phyloP scores from a whole-genome alignment of 305 asterid genomes.

The Fraxinus latifolia region DNA sequence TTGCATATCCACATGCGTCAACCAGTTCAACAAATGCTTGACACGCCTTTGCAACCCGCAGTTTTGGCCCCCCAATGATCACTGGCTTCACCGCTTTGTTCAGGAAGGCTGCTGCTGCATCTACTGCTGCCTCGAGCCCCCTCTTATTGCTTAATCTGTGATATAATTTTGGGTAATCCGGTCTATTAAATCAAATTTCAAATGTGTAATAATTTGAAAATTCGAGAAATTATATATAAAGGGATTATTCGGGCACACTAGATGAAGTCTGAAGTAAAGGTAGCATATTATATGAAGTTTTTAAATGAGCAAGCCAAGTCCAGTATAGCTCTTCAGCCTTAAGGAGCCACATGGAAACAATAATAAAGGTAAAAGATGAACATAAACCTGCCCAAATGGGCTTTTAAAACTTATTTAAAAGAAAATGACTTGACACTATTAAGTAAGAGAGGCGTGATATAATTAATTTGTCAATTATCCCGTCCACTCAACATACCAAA shows the following conservation, averaged over 20 bases:
- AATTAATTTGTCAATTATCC: neutral
- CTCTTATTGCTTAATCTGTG: constrained; percentile 49
- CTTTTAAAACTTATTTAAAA: neutral
- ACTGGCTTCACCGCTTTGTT: constrained; percentile 6
- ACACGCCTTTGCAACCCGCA: neutral
- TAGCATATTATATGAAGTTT: neutral
- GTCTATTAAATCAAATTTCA: neutral
- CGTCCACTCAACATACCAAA: neutral
- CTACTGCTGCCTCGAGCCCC: constrained; percentile 66
- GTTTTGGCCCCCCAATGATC: neutral
- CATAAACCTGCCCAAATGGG: neutral
- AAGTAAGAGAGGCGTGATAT: neutral
- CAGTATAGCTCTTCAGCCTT: neutral
- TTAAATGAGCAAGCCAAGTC: neutral
- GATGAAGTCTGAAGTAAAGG: neutral
- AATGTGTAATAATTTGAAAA: neutral
- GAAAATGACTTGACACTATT: neutral
- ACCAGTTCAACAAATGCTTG: neutral
- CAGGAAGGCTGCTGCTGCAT: neutral
- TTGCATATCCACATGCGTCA: neutral
- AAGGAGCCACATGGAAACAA: neutral
- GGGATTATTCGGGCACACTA: neutral
- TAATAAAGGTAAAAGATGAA: neutral
- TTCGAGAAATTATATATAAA: neutral
- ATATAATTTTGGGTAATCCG: neutral